Evolutionary conservation across 345 rosid genomes (phyloP).

Genomic region (Capsella bursapastoris): DNA sequence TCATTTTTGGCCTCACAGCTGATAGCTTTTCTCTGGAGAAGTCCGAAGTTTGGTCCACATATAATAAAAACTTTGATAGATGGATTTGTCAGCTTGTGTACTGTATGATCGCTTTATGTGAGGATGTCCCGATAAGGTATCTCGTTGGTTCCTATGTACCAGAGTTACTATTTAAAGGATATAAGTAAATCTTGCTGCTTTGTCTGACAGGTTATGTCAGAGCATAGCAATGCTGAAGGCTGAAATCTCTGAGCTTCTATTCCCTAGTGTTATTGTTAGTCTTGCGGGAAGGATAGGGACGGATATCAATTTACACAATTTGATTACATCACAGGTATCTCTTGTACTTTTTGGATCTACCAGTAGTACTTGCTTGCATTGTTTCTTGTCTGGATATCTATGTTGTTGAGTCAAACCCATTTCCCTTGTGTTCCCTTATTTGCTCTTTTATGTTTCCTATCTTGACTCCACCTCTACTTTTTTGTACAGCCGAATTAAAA

Average conservation of each 20-base stretch:
- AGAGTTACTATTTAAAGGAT: conserved; percentile 8
- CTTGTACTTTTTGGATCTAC: conserved; percentile 11
- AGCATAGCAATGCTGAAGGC: conserved; percentile 78
- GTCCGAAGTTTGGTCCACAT: conserved; percentile 75
- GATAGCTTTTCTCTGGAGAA: conserved; percentile 65
- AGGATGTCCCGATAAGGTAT: conserved; percentile 79
- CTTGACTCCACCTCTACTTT: conserved; percentile 10
- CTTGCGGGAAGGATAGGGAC: conserved; percentile 65
- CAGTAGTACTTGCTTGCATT: conserved; percentile 13
- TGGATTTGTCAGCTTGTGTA: conserved; percentile 95
- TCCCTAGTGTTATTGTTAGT: conserved; percentile 76
- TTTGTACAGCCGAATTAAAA: conserved; percentile 6
- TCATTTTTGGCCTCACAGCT: conserved; percentile 51
- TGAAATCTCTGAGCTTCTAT: conserved; percentile 88
- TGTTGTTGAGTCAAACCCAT: conserved; percentile 10
- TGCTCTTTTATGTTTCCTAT: conserved; percentile 1
- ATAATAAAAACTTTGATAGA: conserved; percentile 67
- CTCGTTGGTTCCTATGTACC: conserved; percentile 31
- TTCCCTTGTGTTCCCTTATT: background rate
- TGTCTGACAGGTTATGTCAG: conserved; percentile 76
- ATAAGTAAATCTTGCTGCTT: conserved; percentile 32
- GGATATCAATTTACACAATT: conserved; percentile 55
- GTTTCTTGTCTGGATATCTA: conserved; percentile 13
- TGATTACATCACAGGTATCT: conserved; percentile 75
- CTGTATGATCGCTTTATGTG: conserved; percentile 71